Percentiles rank a stretch among this genome's conserved stretches.
phyloP scores from a whole-genome alignment of 2,329 filamentous ascomycete genomes.

The Pseudogymnoascus sp. region DNA sequence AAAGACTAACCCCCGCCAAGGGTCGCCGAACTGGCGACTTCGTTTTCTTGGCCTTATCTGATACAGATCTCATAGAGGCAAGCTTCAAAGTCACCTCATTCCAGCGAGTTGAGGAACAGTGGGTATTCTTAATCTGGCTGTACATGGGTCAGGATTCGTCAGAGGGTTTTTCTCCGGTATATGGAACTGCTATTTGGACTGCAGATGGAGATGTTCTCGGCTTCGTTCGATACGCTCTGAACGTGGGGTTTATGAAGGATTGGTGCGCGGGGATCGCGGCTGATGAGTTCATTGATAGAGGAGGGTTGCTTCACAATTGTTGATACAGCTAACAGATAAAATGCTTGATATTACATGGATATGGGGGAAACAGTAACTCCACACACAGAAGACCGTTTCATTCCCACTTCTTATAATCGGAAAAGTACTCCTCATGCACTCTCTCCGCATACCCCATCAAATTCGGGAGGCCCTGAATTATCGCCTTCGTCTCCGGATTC shows the following conservation, averaged over 20 bases:
- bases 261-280: neutral
- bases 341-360: neutral
- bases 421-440: slow-evolving; percentile 49
- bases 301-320: neutral
- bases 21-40: neutral
- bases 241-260: slow-evolving; percentile 1
- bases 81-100: neutral
- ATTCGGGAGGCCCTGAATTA: slow-evolving; percentile 38
- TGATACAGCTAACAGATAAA: neutral
- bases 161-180: neutral
- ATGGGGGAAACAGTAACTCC: neutral
- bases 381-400: neutral
- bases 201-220: slow-evolving; percentile 1
- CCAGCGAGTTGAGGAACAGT: neutral
- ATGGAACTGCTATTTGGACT: slow-evolving; percentile 4
- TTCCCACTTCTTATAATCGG: slow-evolving; percentile 42
- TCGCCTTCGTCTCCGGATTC: slow-evolving; percentile 36
- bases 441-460: slow-evolving; percentile 46
- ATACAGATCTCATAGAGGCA: neutral
- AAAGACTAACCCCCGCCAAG: neutral
- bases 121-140: neutral
- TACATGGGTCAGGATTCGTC: neutral
- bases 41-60: neutral
- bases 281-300: neutral
- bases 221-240: neutral